Percentiles rank a stretch among this genome's conserved stretches.
Evolutionary conservation across 352 stramenopile species (phyloP).

Genomic region (Phytophthora fragariaefolia): DNA sequence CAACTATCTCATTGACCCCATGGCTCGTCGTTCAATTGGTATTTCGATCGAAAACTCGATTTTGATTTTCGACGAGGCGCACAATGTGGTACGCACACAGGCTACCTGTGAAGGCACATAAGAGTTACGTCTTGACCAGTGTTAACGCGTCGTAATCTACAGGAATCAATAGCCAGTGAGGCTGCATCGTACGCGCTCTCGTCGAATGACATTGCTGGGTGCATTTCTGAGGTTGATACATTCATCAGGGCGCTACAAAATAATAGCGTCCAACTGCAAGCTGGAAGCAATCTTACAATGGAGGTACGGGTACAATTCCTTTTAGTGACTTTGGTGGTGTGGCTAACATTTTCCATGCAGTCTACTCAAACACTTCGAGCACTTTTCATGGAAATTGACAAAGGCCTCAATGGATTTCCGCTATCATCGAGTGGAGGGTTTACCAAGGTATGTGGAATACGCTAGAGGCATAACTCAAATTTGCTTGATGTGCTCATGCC

Average conservation of each 20-base stretch:
- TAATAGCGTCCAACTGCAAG: slow-evolving; percentile 58
- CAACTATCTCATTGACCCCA: slow-evolving; percentile 99
- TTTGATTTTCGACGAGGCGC: slow-evolving; percentile 99
- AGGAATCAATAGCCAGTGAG: slow-evolving; percentile 93
- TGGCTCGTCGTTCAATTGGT: slow-evolving; percentile 89
- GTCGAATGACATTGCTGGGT: slow-evolving; percentile 93
- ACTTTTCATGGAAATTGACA: slow-evolving; percentile 87
- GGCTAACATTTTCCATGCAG: slow-evolving; percentile 41
- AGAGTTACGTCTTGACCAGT: too few species aligned
- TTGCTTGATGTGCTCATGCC: background rate
- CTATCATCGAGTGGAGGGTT: slow-evolving; percentile 74
- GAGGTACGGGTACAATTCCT: slow-evolving; percentile 51
- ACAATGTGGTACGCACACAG: slow-evolving; percentile 95
- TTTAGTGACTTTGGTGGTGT: background rate
- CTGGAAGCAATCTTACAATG: slow-evolving; percentile 58
- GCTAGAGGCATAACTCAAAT: background rate
- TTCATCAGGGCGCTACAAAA: slow-evolving; percentile 77
- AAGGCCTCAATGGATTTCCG: slow-evolving; percentile 79
- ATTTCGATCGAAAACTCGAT: slow-evolving; percentile 97
- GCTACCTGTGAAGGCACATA: too few species aligned
- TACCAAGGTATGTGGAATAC: slow-evolving; percentile 65
- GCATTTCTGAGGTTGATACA: slow-evolving; percentile 93
- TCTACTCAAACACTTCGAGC: slow-evolving; percentile 83
- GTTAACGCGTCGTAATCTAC: too few species aligned
- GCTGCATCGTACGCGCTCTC: slow-evolving; percentile 97